Conservation (phyloP, 1,284 basidiomycete genomes). For the Ganoderma boninense region DNA sequence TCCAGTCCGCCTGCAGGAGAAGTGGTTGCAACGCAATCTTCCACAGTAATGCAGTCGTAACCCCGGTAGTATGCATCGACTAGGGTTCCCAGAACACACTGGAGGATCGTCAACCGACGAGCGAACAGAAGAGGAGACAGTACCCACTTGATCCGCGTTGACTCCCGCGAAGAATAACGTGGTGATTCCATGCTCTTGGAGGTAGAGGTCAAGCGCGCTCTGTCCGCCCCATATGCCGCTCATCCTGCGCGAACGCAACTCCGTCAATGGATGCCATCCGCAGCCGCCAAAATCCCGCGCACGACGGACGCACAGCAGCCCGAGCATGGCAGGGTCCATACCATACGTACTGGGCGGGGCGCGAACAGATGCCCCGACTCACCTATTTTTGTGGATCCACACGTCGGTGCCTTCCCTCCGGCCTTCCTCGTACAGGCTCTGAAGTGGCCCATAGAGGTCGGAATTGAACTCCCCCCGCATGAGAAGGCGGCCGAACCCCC, state of each 20-base stretch:
- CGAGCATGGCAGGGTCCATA: background rate
- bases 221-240: conserved; percentile 74
- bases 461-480: conserved; percentile 66
- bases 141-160: conserved; percentile 69
- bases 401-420: conserved; percentile 63
- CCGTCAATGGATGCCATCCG: background rate
- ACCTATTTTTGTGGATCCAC: conserved; percentile 80
- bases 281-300: background rate
- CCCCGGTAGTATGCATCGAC: conserved; percentile 70
- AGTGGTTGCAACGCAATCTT: conserved; percentile 68
- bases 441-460: conserved; percentile 68
- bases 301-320: background rate
- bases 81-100: conserved; percentile 74
- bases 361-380: background rate
- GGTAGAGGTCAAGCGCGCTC: conserved; percentile 64
- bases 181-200: conserved; percentile 68
- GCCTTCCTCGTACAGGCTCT: conserved; percentile 62
- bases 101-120: background rate
- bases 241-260: conserved; percentile 53
- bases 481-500: conserved; percentile 63
- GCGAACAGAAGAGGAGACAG: background rate
- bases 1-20: conserved; percentile 66
- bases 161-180: conserved; percentile 72
- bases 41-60: conserved; percentile 66
- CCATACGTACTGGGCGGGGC: background rate